Evolutionary conservation across 2,329 filamentous ascomycete species (phyloP), one percentile per base, ranked within the genome.

Genomic region (Huntiella bhutanensis): DNA sequence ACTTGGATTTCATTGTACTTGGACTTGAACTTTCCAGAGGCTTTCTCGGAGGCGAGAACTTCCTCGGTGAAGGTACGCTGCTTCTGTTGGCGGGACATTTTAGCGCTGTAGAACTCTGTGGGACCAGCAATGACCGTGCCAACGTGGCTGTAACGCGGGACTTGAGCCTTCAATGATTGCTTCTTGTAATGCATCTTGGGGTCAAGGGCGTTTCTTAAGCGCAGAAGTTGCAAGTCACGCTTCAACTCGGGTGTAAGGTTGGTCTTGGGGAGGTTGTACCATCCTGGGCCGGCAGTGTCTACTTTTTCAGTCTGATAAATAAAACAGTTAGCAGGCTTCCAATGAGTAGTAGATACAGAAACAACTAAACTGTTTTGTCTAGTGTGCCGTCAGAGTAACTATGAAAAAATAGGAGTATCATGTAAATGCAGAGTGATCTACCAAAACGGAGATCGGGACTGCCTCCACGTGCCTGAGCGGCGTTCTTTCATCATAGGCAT

Each of bases 151-250:
- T 82, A 96, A 51, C 85, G 77, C 1, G 91, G 91, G 1, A 80
- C 64, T 51, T 75, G 67, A 11, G 49, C 45, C 22, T 48, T 48
- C 22, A 43, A 22, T 6, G 43, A 47, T 7, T 58, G 54, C 61
- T 95, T 96, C 60, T 88, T 92, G 68, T 93, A 93, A 56, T 88
- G 82, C 43, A 82, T 71, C 59, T 96, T 88, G 1, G 86, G 79
- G 53, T 96, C 88, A 16, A 96, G 69, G 15, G 94, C 79, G 47
- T 78, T 80, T 60, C 91, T 77, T 80, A 95, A 88, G 53, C 84
- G 79, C 49, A 98, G 67, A 8, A 96, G 68, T 61, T 95, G 86
- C 43, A 95, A 68, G 58, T 98, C 88, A 54, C 85, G 74, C 62
- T 87, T 93, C 51, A 95, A 68, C 57, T 92, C 78, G 6, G 85